Conservation (phyloP, 495 filamentous ascomycete species). For the Aspergillus haitiensis region DNA sequence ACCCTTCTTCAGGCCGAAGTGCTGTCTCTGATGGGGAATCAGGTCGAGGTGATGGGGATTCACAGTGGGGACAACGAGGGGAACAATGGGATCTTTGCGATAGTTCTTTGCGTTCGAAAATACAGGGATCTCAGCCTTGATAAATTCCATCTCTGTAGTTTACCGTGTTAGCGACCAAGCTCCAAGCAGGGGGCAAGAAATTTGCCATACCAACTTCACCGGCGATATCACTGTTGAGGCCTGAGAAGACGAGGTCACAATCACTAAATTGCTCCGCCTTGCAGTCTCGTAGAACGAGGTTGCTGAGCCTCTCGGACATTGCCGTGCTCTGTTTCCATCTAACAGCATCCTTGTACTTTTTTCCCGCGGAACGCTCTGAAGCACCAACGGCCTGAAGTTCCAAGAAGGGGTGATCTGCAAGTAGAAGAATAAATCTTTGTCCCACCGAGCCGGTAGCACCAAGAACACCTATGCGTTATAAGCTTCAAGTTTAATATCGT, state of each 20-base stretch:
- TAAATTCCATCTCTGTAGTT: conserved; percentile 69
- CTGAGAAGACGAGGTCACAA: conserved; percentile 87
- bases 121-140: conserved; percentile 72
- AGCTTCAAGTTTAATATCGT: conserved; percentile 23
- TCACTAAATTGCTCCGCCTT: conserved; percentile 70
- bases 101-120: conserved; percentile 93
- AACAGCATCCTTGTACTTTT: conserved; percentile 80
- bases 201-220: conserved; percentile 66
- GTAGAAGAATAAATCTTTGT: conserved; percentile 80
- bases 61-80: conserved; percentile 81
- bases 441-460: conserved; percentile 71
- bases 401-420: conserved; percentile 76
- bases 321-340: conserved; percentile 79
- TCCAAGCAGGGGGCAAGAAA: neutral
- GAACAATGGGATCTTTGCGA: conserved; percentile 77
- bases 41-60: conserved; percentile 76
- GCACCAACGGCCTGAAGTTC: conserved; percentile 76
- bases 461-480: conserved; percentile 41
- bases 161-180: conserved; percentile 4
- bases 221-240: conserved; percentile 81
- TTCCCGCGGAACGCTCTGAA: conserved; percentile 74
- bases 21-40: conserved; percentile 71
- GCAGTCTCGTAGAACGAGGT: conserved; percentile 74
- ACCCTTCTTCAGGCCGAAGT: conserved; percentile 67
- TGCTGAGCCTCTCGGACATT: conserved; percentile 65